Conservation (phyloP, 768 basidiomycete genomes). For the Termitomyces sp. region DNA sequence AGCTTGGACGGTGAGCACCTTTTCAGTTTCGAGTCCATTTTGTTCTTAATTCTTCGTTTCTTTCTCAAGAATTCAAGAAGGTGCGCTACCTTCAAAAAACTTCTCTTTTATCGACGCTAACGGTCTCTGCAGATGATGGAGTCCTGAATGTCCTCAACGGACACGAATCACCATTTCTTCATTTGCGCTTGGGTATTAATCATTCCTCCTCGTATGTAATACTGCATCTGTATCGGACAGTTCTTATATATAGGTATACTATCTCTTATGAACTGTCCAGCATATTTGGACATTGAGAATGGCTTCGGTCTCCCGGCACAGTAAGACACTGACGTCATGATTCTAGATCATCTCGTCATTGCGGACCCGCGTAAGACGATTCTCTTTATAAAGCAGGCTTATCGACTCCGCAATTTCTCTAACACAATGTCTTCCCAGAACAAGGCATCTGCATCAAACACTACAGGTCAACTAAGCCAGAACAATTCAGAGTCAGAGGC, state of each 20-base stretch:
- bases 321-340: background rate
- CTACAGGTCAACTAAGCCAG: conserved; percentile 7
- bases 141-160: background rate
- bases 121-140: conserved; percentile 8
- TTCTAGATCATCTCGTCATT: background rate
- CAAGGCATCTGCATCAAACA: background rate
- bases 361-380: background rate
- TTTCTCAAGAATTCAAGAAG: conserved; percentile 13
- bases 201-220: background rate
- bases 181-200: background rate
- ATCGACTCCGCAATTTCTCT: background rate
- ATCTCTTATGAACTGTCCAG: background rate
- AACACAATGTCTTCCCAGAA: conserved; percentile 5
- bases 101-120: background rate
- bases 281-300: no score
- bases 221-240: background rate
- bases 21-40: background rate
- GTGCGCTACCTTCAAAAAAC: background rate
- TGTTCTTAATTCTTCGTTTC: background rate
- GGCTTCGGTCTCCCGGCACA: background rate
- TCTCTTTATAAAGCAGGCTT: background rate
- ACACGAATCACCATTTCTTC: background rate
- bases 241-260: background rate
- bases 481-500: conserved; percentile 29
- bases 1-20: conserved; percentile 60